Base-by-base conservation (phyloP, 1,284 basidiomycete species). In the Cryptococcus sp. region DNA sequence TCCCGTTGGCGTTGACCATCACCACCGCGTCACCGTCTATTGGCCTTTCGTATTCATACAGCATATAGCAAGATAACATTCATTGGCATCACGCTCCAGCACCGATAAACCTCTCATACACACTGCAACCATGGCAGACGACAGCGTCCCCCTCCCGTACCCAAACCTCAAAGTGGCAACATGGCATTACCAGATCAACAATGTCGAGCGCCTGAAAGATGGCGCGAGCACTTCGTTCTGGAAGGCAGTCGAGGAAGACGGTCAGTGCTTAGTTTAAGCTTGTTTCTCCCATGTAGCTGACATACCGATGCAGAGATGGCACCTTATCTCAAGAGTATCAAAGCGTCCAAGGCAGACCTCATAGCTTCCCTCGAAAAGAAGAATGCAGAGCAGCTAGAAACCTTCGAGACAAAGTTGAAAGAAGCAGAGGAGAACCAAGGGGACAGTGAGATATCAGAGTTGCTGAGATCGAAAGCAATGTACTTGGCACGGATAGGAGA, bases 381-480 rank as follows among this genome's bases (percentile, higher is more conserved):
- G 54, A 98, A 98, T 77, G 80, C 83, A 54, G 86, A 85, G 44
- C 86, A 90, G 71, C 84, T 98, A 23, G 84, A 86, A 60, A 85
- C 85, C 63, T 81, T 98, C 8, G 90, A 96, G 54, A 85, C 87
- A 64, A 83, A 89, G 61, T 82, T 96, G 50, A 86, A 85, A 66
- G 90, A 94, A 68, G 93, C 93, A 0, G 85, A 93, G 80, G 89
- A 92, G 81, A 92, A 88, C 11, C 88, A 94, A 72, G 95, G 94
- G 51, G 94, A 98, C 79, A 89, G 88, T 10, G 95, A 99, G 76
- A 90, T 98, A 64, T 88, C 87, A 23, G 93, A 96, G 66, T 87
- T 88, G 5, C 81, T 96, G 55, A 85, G 89, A 59, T 89, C 88
- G n/a, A 84, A 87, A 62, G 94, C 95, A 17, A 88, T 87, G 67